Conservation (phyloP, 768 basidiomycete species). For the Podaxis mareebaensis region DNA sequence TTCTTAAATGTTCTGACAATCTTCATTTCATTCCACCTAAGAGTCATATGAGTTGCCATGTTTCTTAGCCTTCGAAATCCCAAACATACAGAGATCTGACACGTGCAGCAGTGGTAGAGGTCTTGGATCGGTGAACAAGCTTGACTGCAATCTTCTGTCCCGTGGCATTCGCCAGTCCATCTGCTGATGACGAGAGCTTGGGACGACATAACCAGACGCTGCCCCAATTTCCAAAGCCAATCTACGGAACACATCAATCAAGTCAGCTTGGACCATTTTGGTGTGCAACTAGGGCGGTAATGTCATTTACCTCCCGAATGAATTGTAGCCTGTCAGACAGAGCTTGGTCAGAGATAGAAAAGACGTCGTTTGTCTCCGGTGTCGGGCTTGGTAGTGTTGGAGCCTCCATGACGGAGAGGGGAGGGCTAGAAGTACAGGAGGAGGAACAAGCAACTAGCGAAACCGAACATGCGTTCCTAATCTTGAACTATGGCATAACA, state of each 20-base stretch:
- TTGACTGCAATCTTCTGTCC: slow-evolving; percentile 83
- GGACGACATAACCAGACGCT: slow-evolving; percentile 81
- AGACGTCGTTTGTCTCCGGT: slow-evolving; percentile 57
- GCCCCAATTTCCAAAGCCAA: slow-evolving; percentile 93
- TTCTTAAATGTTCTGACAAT: slow-evolving; percentile 82
- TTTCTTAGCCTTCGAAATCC: background rate
- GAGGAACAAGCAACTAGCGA: slow-evolving; percentile 38
- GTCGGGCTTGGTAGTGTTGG: slow-evolving; percentile 30
- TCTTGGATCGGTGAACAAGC: slow-evolving; percentile 86
- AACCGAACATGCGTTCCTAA: slow-evolving; percentile 18
- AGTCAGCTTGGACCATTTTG: background rate
- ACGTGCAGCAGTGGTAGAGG: slow-evolving; percentile 83
- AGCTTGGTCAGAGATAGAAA: slow-evolving; percentile 72
- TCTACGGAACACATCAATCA: slow-evolving; percentile 40
- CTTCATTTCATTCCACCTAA: slow-evolving; percentile 98
- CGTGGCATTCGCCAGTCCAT: slow-evolving; percentile 36
- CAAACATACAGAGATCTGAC: slow-evolving; percentile 78
- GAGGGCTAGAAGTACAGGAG: slow-evolving; percentile 64
- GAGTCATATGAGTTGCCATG: slow-evolving; percentile 1
- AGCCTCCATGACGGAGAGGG: slow-evolving; percentile 46
- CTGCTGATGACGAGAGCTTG: slow-evolving; percentile 44
- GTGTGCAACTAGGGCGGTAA: slow-evolving; percentile 11
- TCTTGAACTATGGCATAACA: slow-evolving; percentile 43
- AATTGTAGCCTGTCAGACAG: slow-evolving; percentile 73
- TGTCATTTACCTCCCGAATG: slow-evolving; percentile 61